phyloP scores from a whole-genome alignment of 306 rosid species.

The Dryas octopetala region DNA sequence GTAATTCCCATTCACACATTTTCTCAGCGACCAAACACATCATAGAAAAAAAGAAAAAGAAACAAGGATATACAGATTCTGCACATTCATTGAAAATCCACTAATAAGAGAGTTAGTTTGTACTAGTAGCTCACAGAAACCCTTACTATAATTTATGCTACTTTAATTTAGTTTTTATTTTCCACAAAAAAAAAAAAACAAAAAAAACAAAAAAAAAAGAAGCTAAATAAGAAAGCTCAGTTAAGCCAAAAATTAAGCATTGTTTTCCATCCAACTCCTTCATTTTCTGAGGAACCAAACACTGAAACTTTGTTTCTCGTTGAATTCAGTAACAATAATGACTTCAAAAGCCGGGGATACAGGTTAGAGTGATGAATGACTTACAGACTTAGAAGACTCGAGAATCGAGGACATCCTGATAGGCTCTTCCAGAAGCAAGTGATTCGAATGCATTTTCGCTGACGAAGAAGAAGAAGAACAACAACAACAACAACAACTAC shows the following conservation, averaged over 20 bases:
- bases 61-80: not conserved
- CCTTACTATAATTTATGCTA: not conserved
- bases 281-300: conserved; percentile 14
- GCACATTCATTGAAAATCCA: not conserved
- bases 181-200: not conserved
- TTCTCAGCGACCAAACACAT: conserved; percentile 9
- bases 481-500: not conserved
- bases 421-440: conserved; percentile 81
- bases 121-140: not conserved
- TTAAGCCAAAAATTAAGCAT: not conserved
- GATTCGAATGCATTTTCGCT: conserved; percentile 51
- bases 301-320: conserved; percentile 1
- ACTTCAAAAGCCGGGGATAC: not conserved
- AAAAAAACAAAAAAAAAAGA: not conserved
- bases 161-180: not conserved
- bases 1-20: not conserved
- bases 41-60: not conserved
- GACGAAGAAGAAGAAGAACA: not conserved
- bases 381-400: conserved; percentile 79
- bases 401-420: conserved; percentile 78
- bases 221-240: not conserved
- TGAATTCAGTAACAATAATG: not conserved
- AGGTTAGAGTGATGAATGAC: conserved; percentile 13
- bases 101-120: not conserved
- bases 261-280: not conserved